phyloP scores from a whole-genome alignment of 1,284 basidiomycete species.

The Ceratobasidium sp. region DNA sequence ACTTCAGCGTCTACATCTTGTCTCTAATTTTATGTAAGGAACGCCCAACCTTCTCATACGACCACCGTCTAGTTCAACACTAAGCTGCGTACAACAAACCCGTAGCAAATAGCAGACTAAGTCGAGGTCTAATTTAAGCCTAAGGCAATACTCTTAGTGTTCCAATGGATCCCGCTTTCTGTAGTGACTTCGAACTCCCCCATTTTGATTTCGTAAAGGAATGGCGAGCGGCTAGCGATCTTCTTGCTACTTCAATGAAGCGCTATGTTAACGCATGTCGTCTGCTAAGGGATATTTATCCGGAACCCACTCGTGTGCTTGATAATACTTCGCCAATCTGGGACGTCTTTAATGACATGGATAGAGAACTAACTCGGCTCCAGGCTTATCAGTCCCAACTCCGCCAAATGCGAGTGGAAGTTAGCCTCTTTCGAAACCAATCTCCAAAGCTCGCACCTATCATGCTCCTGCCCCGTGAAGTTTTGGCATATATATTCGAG shows the following conservation, averaged over 20 bases:
- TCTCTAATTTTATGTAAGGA: no score
- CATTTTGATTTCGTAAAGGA: not conserved
- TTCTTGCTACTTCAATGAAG: not conserved
- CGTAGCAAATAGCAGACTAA: no score
- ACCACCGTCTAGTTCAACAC: no score
- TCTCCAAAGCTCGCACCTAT: not conserved
- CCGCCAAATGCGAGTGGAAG: no score
- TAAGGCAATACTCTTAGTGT: no score
- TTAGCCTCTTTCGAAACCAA: not conserved
- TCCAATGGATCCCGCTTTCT: no score
- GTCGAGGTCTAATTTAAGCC: no score
- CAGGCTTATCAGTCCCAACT: not conserved
- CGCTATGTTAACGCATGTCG: not conserved
- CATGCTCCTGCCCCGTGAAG: slow-evolving; percentile 3
- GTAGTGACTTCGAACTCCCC: no score
- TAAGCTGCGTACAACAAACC: no score
- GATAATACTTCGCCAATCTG: not conserved
- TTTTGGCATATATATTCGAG: slow-evolving; percentile 8
- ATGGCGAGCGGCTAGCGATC: not conserved
- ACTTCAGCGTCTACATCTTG: no score
- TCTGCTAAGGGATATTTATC: not conserved
- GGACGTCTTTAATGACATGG: not conserved
- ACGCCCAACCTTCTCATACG: no score
- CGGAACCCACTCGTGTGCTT: not conserved
- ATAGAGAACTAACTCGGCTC: not conserved